A percentile compares a stretch with the other conserved stretches of the same genome.
Conservation (phyloP, 2,329 filamentous ascomycete species). For the Elsinoe arachidis region DNA sequence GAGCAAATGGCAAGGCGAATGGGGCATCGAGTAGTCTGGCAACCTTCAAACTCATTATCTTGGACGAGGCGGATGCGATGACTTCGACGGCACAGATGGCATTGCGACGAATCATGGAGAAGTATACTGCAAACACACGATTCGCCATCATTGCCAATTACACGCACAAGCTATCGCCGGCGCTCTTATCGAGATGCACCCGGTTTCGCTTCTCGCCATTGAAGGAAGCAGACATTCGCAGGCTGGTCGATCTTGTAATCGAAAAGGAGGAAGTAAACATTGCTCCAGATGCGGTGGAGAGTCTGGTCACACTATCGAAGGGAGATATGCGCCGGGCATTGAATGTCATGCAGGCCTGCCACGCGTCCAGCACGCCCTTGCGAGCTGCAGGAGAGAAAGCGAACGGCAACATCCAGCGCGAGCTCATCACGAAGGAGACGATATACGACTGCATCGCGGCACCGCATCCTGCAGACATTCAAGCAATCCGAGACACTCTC, state of each 20-base stretch:
- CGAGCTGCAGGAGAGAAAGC: constrained; percentile 41
- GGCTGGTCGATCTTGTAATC: constrained; percentile 81
- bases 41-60: constrained; percentile 87
- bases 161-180: constrained; percentile 92
- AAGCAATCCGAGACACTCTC: constrained; percentile 73
- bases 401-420: constrained; percentile 58
- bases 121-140: constrained; percentile 93
- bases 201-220: constrained; percentile 90
- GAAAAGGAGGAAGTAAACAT: constrained; percentile 81
- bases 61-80: constrained; percentile 99
- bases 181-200: constrained; percentile 85
- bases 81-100: constrained; percentile 99
- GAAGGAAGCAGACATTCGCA: constrained; percentile 77
- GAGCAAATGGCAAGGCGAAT: constrained; percentile 34
- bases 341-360: constrained; percentile 93
- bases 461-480: constrained; percentile 81
- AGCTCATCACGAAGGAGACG: constrained; percentile 79
- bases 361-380: constrained; percentile 70
- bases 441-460: constrained; percentile 98
- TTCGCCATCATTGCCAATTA: constrained; percentile 99
- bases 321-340: constrained; percentile 93
- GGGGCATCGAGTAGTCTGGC: constrained; percentile 48
- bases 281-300: constrained; percentile 67
- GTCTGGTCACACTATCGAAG: constrained; percentile 77
- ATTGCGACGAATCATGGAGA: constrained; percentile 93